These are phyloP conservation scores for Aspergillus pseudotamarii DNA, from an alignment of 2,329 filamentous ascomycete genomes.

Conservation along the genomic window DNA sequence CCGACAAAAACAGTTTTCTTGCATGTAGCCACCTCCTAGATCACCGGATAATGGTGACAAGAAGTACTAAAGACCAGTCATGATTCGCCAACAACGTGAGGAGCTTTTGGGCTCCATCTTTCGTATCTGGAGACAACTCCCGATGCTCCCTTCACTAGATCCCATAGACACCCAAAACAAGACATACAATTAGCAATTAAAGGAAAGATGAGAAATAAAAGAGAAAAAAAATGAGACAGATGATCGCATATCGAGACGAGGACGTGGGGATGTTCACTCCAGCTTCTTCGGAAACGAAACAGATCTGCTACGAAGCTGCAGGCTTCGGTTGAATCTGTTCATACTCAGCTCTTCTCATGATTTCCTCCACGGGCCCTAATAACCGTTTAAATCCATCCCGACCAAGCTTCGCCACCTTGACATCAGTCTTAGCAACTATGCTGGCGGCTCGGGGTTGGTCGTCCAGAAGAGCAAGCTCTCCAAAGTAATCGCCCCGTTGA, in stretches of 20 bases:
- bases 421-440: constrained; percentile 78
- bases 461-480: constrained; percentile 89
- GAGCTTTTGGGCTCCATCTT: constrained; percentile 17
- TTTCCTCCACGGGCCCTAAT: constrained; percentile 88
- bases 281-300: constrained; percentile 12
- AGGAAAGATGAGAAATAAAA: constrained; percentile 10
- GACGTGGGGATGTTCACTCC: constrained; percentile 10
- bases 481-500: constrained; percentile 93
- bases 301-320: constrained; percentile 27
- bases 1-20: neutral
- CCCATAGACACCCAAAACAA: constrained; percentile 1
- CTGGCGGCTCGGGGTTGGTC: constrained; percentile 92
- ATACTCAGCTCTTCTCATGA: constrained; percentile 73
- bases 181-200: constrained; percentile 5
- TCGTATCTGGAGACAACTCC: constrained; percentile 11
- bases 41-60: constrained; percentile 12
- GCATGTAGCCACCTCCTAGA: neutral
- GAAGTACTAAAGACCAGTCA: constrained; percentile 10
- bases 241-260: constrained; percentile 6
- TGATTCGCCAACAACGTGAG: constrained; percentile 13
- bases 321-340: constrained; percentile 25
- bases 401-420: constrained; percentile 89
- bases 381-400: constrained; percentile 95
- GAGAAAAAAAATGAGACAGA: constrained; percentile 5
- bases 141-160: constrained; percentile 17